Evolutionary conservation across 768 basidiomycete genomes (phyloP).

Genomic region (Epithele typhae): DNA sequence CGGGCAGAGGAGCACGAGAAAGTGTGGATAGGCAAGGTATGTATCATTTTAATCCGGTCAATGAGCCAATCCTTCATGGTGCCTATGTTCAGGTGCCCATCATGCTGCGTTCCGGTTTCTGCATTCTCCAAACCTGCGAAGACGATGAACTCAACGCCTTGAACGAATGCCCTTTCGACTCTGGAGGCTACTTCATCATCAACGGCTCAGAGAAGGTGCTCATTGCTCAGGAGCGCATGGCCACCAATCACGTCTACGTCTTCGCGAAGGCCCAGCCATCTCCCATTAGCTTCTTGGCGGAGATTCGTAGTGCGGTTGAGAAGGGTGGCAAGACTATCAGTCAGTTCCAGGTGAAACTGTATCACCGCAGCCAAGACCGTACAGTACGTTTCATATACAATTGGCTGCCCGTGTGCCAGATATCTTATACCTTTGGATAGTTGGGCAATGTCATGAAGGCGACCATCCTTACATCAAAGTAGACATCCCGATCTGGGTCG

Average conservation of each 20-base stretch:
- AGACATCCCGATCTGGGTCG: constrained; percentile 98
- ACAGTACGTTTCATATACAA: constrained; percentile 54
- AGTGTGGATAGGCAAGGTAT: constrained; percentile 92
- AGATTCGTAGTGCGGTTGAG: constrained; percentile 96
- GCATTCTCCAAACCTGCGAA: constrained; percentile 76
- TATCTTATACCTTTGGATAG: constrained; percentile 32
- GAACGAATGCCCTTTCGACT: constrained; percentile 98
- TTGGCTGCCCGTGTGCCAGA: no score
- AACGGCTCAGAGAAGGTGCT: constrained; percentile 99
- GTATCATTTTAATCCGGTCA: constrained; percentile 18
- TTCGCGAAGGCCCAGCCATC: constrained; percentile 98
- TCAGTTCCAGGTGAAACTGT: constrained; percentile 98
- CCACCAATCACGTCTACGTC: constrained; percentile 98
- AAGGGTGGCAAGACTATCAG: constrained; percentile 98
- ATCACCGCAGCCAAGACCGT: constrained; percentile 84
- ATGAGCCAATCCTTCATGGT: neutral
- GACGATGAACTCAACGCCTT: constrained; percentile 84
- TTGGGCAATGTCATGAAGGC: constrained; percentile 93
- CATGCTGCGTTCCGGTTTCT: constrained; percentile 95
- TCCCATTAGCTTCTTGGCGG: constrained; percentile 91
- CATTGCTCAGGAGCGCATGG: constrained; percentile 99
- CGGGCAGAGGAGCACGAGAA: constrained; percentile 64
- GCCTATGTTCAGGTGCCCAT: constrained; percentile 81
- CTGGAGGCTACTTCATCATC: constrained; percentile 99
- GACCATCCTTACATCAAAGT: constrained; percentile 98